phyloP scores from a whole-genome alignment of 2,329 filamentous ascomycete species.

The Samsoniella hepiali region DNA sequence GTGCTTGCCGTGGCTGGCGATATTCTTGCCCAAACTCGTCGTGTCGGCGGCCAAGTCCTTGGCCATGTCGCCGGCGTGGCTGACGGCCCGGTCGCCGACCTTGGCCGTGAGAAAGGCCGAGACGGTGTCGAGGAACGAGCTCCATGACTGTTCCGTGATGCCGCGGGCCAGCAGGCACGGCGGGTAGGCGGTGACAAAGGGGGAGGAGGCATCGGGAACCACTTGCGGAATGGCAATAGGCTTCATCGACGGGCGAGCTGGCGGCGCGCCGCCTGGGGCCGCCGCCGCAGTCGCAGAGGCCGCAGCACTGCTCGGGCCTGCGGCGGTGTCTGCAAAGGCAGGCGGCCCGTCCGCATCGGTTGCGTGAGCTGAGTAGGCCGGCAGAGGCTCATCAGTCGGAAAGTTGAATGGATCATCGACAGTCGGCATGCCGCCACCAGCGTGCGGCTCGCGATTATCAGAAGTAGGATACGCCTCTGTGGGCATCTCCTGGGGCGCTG shows the following conservation, averaged over 20 bases:
- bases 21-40: conserved; percentile 34
- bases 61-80: conserved; percentile 41
- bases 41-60: conserved; percentile 36
- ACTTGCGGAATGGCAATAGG: conserved; percentile 43
- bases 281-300: conserved; percentile 7
- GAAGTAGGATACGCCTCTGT: conserved; percentile 11
- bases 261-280: conserved; percentile 5
- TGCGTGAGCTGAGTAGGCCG: conserved; percentile 27
- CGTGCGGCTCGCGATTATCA: background rate
- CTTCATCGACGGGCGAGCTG: conserved; percentile 18
- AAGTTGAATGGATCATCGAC: conserved; percentile 40
- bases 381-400: conserved; percentile 31
- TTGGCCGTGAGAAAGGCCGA: conserved; percentile 46
- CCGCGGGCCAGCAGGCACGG: conserved; percentile 37
- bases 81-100: conserved; percentile 42
- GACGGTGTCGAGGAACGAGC: conserved; percentile 36
- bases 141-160: conserved; percentile 35
- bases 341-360: background rate
- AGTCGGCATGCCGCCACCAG: conserved; percentile 27
- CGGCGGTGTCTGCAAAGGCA: background rate
- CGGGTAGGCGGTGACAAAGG: conserved; percentile 40
- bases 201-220: conserved; percentile 31
- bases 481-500: conserved; percentile 4
- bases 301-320: conserved; percentile 6
- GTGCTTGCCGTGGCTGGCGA: conserved; percentile 35